These are phyloP conservation scores for Arctium minus DNA, from an alignment of 129 eudicot species.

Conservation along the genomic window DNA sequence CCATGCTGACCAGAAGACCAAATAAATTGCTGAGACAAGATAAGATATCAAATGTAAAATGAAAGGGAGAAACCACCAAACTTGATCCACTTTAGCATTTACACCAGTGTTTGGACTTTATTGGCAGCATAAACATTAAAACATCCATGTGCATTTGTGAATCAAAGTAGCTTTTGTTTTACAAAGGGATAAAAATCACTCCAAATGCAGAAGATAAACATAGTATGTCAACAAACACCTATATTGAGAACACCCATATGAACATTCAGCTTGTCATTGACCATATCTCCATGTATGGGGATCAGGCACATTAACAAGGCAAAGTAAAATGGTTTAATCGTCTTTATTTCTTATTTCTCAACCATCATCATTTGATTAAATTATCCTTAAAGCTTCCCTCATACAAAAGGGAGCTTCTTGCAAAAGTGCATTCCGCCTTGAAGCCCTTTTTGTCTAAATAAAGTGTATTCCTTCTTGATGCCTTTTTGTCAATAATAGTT, in stretches of 20 bases:
- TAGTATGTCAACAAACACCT: background rate
- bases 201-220: background rate
- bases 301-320: background rate
- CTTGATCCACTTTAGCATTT: background rate
- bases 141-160: background rate
- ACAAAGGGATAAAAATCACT: background rate
- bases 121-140: background rate
- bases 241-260: background rate
- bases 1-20: constrained; percentile 1
- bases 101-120: background rate
- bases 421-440: background rate
- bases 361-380: background rate
- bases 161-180: background rate
- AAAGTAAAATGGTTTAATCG: background rate
- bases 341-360: constrained; percentile 3
- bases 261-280: constrained; percentile 5
- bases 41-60: background rate
- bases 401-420: background rate
- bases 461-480: background rate
- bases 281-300: background rate
- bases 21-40: constrained; percentile 4
- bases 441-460: constrained; percentile 2
- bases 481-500: background rate
- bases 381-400: background rate
- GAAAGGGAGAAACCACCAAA: background rate